These are phyloP conservation scores for Fraxinus cuspidata DNA, from an alignment of 257 asterid species.

Conservation along the genomic window DNA sequence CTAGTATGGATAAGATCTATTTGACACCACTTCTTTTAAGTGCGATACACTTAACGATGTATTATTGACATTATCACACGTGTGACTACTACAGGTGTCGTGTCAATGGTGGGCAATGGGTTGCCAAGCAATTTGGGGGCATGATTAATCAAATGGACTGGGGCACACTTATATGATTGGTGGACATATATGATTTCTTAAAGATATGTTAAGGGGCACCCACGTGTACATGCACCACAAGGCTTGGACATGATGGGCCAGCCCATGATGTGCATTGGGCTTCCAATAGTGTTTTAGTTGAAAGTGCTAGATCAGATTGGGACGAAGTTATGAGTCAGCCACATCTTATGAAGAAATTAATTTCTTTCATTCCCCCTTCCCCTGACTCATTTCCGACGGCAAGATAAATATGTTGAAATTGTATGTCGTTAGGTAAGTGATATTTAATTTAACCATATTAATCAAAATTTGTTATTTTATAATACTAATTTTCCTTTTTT, in stretches of 20 bases:
- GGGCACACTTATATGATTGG: constrained; percentile 22
- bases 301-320: constrained; percentile 39
- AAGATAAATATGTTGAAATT: too few relatives aligned
- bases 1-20: not conserved
- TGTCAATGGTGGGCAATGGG: not conserved
- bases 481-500: too few relatives aligned
- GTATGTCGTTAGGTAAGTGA: too few relatives aligned
- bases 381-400: too few relatives aligned
- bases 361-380: not conserved
- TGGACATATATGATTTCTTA: not conserved
- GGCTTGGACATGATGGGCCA: constrained; percentile 38
- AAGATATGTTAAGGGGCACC: constrained; percentile 23
- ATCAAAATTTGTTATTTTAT: too few relatives aligned
- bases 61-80: constrained; percentile 24
- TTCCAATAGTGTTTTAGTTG: constrained; percentile 32
- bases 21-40: not conserved
- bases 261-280: constrained; percentile 60
- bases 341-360: not conserved
- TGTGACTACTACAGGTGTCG: constrained; percentile 33
- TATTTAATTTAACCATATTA: too few relatives aligned
- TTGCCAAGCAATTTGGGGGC: constrained; percentile 14
- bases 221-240: constrained; percentile 75
- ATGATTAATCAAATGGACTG: constrained; percentile 16
- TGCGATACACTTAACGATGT: not conserved
- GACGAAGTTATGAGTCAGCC: constrained; percentile 22